Conservation (phyloP, 1,284 basidiomycete species). For the Meira nashicola region DNA sequence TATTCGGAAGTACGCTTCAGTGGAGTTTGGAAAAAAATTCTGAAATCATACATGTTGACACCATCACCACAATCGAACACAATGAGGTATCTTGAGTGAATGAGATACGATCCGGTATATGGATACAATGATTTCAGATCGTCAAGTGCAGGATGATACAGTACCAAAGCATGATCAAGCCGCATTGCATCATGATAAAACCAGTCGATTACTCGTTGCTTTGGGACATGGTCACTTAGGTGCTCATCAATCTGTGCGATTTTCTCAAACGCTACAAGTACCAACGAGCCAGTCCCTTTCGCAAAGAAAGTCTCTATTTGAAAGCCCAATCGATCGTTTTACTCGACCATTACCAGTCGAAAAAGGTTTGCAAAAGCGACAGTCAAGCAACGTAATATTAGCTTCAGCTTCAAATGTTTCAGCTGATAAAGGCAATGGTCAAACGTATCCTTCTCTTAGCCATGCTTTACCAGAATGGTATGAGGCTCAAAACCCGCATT, state of each 20-base stretch:
- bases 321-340: neutral
- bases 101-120: no score
- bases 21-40: no score
- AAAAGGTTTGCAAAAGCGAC: neutral
- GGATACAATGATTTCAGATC: no score
- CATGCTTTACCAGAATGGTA: neutral
- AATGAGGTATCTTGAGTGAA: no score
- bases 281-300: no score
- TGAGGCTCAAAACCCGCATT: neutral
- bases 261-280: neutral
- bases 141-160: no score
- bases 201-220: neutral
- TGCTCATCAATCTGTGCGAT: neutral
- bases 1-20: no score
- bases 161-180: no score
- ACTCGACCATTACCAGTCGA: neutral
- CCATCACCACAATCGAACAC: no score
- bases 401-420: neutral
- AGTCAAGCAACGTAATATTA: neutral
- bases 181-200: constrained; percentile 1
- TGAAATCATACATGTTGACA: no score
- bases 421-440: neutral
- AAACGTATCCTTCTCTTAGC: neutral
- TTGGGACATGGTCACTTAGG: neutral
- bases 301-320: neutral